A percentile compares a stretch with the other conserved stretches of the same genome.
These are phyloP conservation scores for Citrus reticulata DNA, from an alignment of 345 rosid species.

Conservation along the genomic window DNA sequence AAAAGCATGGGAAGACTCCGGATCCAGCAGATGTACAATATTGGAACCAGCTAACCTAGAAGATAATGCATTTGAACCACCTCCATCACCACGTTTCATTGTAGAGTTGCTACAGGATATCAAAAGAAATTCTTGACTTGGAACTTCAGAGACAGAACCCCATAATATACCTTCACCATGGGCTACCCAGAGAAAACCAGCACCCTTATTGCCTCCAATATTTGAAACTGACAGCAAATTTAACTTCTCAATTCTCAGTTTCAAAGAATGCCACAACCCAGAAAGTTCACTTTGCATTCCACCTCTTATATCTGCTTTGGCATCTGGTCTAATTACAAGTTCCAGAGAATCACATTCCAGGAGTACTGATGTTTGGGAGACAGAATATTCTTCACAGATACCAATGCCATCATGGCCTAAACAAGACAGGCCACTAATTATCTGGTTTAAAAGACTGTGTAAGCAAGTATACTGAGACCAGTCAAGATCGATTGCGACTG, in stretches of 20 bases:
- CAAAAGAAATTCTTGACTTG: conserved; percentile 58
- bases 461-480: conserved; percentile 47
- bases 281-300: conserved; percentile 81
- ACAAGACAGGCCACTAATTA: conserved; percentile 38
- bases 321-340: conserved; percentile 59
- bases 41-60: conserved; percentile 83
- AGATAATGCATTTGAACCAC: conserved; percentile 87
- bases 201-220: conserved; percentile 60
- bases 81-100: conserved; percentile 93
- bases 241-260: conserved; percentile 56
- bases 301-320: conserved; percentile 38
- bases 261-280: conserved; percentile 74
- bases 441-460: conserved; percentile 45
- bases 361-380: conserved; percentile 55
- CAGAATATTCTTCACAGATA: conserved; percentile 25
- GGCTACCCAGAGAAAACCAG: conserved; percentile 73
- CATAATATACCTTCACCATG: conserved; percentile 76
- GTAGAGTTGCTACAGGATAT: conserved; percentile 79
- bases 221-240: conserved; percentile 62
- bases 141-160: conserved; percentile 66
- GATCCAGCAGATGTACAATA: conserved; percentile 62
- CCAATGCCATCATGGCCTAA: conserved; percentile 26
- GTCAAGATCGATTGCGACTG: conserved; percentile 39
- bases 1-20: conserved; percentile 37
- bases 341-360: conserved; percentile 77